phyloP scores from a whole-genome alignment of 805 yeast genomes.

The Metschnikowia picachoensis region DNA sequence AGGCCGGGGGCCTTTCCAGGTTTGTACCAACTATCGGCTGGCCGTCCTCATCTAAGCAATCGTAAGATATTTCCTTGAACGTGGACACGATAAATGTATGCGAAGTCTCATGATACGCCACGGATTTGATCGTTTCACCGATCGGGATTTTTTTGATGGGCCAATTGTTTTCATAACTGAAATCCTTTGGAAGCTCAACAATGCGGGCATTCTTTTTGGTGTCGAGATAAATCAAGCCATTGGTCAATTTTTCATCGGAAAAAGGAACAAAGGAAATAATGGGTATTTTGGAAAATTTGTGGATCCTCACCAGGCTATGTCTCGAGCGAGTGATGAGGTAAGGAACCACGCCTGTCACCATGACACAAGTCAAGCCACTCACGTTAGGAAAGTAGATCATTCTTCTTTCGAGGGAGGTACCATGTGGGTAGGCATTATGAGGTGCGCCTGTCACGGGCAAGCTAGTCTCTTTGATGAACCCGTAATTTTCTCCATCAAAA shows the following conservation, averaged over 20 bases:
- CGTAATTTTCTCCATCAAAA: slow-evolving; percentile 42
- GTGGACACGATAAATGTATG: slow-evolving; percentile 63
- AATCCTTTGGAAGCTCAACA: slow-evolving; percentile 43
- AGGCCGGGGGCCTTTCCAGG: slow-evolving; percentile 51
- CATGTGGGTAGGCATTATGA: slow-evolving; percentile 66
- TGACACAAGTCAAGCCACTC: slow-evolving; percentile 55
- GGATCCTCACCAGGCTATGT: slow-evolving; percentile 60
- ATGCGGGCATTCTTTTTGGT: slow-evolving; percentile 65
- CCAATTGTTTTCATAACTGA: slow-evolving; percentile 55
- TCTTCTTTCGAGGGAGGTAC: slow-evolving; percentile 66
- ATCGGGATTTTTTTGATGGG: slow-evolving; percentile 53
- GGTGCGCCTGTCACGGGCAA: slow-evolving; percentile 70
- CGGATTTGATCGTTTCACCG: slow-evolving; percentile 59
- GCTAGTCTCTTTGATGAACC: slow-evolving; percentile 42
- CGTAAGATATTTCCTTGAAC: slow-evolving; percentile 53
- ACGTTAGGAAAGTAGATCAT: slow-evolving; percentile 55
- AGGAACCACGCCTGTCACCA: slow-evolving; percentile 74
- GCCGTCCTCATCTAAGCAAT: slow-evolving; percentile 73
- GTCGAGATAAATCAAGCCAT: slow-evolving; percentile 70
- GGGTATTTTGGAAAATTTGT: slow-evolving; percentile 61
- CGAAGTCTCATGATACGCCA: slow-evolving; percentile 67
- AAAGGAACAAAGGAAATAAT: slow-evolving; percentile 64
- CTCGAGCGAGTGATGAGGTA: slow-evolving; percentile 62
- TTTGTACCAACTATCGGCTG: slow-evolving; percentile 54
- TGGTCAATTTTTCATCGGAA: slow-evolving; percentile 33